phyloP scores from a whole-genome alignment of 345 rosid species.

The Erodium maritimum region DNA sequence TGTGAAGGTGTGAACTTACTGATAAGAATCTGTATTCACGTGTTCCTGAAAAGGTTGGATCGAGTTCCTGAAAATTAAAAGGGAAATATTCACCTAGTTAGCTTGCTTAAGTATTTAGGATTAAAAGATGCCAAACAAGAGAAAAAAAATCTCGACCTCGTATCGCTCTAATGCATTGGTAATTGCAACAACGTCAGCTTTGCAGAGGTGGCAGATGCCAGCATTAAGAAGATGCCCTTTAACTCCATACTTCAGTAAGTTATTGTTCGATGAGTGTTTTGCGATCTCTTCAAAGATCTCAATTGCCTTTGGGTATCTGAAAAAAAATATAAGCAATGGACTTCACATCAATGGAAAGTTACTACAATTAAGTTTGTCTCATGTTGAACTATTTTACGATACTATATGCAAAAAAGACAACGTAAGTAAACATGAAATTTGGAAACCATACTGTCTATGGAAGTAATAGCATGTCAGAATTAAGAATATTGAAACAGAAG shows the following conservation, averaged over 20 bases:
- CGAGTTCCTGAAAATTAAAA: slow-evolving; percentile 52
- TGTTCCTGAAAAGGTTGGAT: slow-evolving; percentile 93
- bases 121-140: slow-evolving; percentile 2
- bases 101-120: too few species aligned
- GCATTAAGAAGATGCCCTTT: slow-evolving; percentile 97
- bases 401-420: neutral
- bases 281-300: slow-evolving; percentile 89
- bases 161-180: slow-evolving; percentile 81
- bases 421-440: neutral
- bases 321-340: slow-evolving; percentile 17
- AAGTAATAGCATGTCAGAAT: neutral
- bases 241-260: slow-evolving; percentile 92
- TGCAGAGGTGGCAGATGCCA: slow-evolving; percentile 92
- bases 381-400: too few species aligned
- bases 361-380: neutral
- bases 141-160: slow-evolving; percentile 46
- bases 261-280: slow-evolving; percentile 51
- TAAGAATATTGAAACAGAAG: slow-evolving; percentile 8
- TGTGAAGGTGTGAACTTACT: slow-evolving; percentile 25
- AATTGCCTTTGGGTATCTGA: slow-evolving; percentile 76
- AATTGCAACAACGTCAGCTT: slow-evolving; percentile 78
- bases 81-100: too few species aligned
- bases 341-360: slow-evolving; percentile 1
- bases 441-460: neutral
- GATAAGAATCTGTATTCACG: slow-evolving; percentile 64